Base-by-base conservation (phyloP, 1,284 basidiomycete species). In the Phaffia rhodozyma region DNA sequence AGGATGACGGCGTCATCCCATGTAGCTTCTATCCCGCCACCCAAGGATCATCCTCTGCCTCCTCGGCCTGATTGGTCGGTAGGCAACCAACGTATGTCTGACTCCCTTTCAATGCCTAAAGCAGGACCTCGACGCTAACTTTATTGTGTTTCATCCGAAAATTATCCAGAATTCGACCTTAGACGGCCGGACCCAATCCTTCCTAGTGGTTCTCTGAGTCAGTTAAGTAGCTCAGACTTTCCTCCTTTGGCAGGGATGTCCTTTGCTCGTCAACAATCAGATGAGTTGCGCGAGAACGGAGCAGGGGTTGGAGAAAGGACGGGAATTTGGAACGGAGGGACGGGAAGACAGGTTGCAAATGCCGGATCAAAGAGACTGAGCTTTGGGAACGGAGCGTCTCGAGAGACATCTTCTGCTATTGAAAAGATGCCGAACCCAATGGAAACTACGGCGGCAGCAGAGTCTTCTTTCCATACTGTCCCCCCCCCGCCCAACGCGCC, bases 31-130 rank as follows among this genome's bases (percentile, higher is more conserved):
- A 65, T 65, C 49, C 63, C 58, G 16, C 63, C 59, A 7, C 63
- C 63, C 13, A 65, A 65, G 59, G 63, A 65, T 43, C 63, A 65
- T 25, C 63, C 63, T 3, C 38, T 65, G 18, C 63, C 63, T 43
- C 30, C 63, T 20, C 54, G 63, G 25, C 63, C 63, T 25, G 63
- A 65, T 50, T 65, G 63, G 63, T 55, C 57, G 11, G 63, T 65
- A n/a, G 63, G 63, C 18, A 53, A 65, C 23, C 63, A 65, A 55
- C 62, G 61, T 60, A 21, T 23, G 58, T 60, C 58, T 1, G 13
- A 5, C 5, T 7, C 6, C 4, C 25, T 34, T n/a, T 16, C 3
- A 16, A 16, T n/a, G 43, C 11, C 38, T 38, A 7, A n/a, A 18
- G 16, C 18, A 7, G 20, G 21, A 20, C 20, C n/a, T 55, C 34